Base-by-base conservation (phyloP, 2,329 filamentous ascomycete genomes). In the Clarireedia sp. region DNA sequence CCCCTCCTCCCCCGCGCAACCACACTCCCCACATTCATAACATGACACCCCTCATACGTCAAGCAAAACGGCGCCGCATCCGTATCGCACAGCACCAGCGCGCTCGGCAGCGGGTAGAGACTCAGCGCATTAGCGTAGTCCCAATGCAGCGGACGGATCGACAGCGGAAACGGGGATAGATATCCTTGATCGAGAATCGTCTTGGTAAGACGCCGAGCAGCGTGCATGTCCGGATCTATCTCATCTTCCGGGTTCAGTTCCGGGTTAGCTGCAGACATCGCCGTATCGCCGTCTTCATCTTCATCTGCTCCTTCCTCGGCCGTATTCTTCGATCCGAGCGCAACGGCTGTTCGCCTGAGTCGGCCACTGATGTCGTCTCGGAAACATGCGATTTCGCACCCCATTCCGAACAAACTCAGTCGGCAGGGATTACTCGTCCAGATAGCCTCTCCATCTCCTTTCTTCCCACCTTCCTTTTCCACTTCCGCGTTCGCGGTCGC, bases 41-140 rank as follows among this genome's bases (percentile, higher is more conserved):
- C 91, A 73, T 94, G 89, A 67, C 94, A 97, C 0, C 91, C 92
- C 71, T 96, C 92, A 67, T 97, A 97, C 14, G 89, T 95, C 61
- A 96, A 76, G 53, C 86, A 87, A 66, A 96, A 99, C 0, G 90
- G 79, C 14, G 88, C 85, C 9, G 86, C 85, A 43, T 91, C 89
- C 0, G 86, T 77, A 71, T 99, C 94, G 2, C 90, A 85, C 3
- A 99, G 73, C 16, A 95, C 81, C 66, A 97, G 75, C 0, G 88
- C 83, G 19, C 89, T 92, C 2, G 94, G 94, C 26, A 97, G 72
- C 8, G 92, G 94, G 69, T 96, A 97, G 21, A 99, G 73, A 54
- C 89, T 86, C 60, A 97, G 71, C 2, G 87, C 75, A 5, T 81
- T 78, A 0, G 85, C 84, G 69, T 87, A 89, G 70, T 96, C 92